Base-by-base conservation (phyloP, 1,284 basidiomycete species). In the Ustilago hordei region DNA sequence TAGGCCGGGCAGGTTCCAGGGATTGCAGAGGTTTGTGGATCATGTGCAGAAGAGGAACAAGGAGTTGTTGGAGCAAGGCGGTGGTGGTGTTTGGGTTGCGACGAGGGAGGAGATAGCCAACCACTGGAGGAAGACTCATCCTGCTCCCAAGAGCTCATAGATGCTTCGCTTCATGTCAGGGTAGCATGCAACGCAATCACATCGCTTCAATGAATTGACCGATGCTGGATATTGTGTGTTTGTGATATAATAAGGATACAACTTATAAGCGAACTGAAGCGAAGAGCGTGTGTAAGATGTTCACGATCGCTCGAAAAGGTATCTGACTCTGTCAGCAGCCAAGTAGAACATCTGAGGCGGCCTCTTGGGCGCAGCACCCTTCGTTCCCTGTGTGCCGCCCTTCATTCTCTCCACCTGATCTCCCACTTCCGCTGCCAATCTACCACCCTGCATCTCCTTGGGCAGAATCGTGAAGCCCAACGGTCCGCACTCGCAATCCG, bases 91-190 rank as follows among this genome's bases (percentile, higher is more conserved):
- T 5, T 88, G 87, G 87, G 84, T 87, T 31, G 86, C 87, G 0
- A 88, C 86, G 3, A 65, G 87, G 31, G 84, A 86, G 61, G 79
- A 87, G 76, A 87, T 88, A 52, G 87, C 87, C 8, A 81, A 85
- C 35, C 86, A 88, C 61, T 88, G 86, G 86, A 74, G 72, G 15
- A 63, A 71, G 41, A 68, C 57, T 36, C 82, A 85, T 58, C 87
- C 87, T 3, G 67, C 89, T 35, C 53, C 74, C 12, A 56, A 55
- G 43, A 58, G n/a, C 19, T 28, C 48, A n/a, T 68, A 45, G 55
- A 36, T 7, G 23, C 23, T 28, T 28, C 23, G 23, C 23, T 28
- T 28, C 23, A 28, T 28, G 23, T 28, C 23, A 28, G 23, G 23
- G 17, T 35, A n/a, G 4, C 23, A 12, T 8, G 15, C 32, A 19